Base-by-base conservation (phyloP, 78 protist genomes). In the Tieghemostelium lacteum region DNA sequence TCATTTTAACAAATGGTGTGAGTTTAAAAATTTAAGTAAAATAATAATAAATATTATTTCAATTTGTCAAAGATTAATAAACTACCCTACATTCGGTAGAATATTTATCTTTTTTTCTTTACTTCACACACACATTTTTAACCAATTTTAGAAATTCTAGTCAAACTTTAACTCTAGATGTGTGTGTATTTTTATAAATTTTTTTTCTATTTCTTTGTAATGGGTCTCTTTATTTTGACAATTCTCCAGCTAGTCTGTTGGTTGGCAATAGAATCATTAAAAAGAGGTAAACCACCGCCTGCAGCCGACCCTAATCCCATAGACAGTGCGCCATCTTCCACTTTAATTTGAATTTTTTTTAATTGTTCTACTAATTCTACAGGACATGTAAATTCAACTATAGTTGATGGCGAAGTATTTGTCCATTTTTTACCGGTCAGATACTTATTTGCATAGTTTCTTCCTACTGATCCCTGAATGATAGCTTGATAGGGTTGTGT, bases 401-500 rank as follows among this genome's bases (percentile, higher is more conserved):
- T 85, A 0, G 96, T 94, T 24, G 93, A 64, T 29, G 96, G 96
- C 19, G 20, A 6, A n/a, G 96, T 94, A 52, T 94, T 92, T 0
- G 87, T 85, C 29, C 24, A 62, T 77, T 94, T 94, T 29, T 74
- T 50, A n/a, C 96, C 96, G 29, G 57, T 77, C 24, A 94, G 42
- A 37, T 94, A 94, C 24, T 92, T 91, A 50, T 73, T 77, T 0
- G 93, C 31, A 64, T 94, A 94, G 24, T 17, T 17, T 24, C 93
- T 20, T 3, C 96, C 96, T 17, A 34, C 78, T 28, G 49, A 78
- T 6, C 96, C 96, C 45, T 94, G 89, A 7, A 94, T 78, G 0
- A 94, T 94, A 0, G 96, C 92, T 50, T 94, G 96, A 28, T 94
- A 94, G 16, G 96, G 96, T 58, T 94, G 96, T 12, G 96, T 92